Base-by-base conservation (phyloP, 768 basidiomycete species). In the Naematelia encephala region DNA sequence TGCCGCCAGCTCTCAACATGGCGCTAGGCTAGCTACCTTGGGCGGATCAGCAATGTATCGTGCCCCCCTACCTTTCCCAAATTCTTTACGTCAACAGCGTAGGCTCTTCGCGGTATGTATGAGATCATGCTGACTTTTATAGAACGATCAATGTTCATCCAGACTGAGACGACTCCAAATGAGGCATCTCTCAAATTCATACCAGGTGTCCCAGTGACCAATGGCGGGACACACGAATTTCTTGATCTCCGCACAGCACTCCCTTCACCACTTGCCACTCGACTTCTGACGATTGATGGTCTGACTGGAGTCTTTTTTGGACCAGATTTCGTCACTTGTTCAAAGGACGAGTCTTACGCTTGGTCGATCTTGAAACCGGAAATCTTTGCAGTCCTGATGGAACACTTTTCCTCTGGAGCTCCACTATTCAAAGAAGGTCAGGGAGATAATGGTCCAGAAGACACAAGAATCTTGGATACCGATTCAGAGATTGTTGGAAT, bases 121-220 rank as follows among this genome's bases (percentile, higher is more conserved):
- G 27, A 30, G 29, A 42, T 2, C 26, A 16, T 34, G 29, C 8
- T 26, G 46, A 47, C 19, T 47, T 8, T 8, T 26, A 8, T 47
- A 77, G 78, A 62, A 42, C 72, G 92, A 22, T 87, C 88, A 54
- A 94, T 97, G 93, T 98, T 98, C 80, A 96, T 98, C 57, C 96
- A 99, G 79, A 98, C 94, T 3, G 93, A 97, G 79, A 85, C 86
- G 10, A 99, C 96, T 0, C 96, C 96, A 0, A 99, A 99, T 76
- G 90, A 91, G 28, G 91, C 97, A 74, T 94, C 93, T 0, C 84
- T 99, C 52, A 98, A 99, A 78, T 99, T 99, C 79, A 91, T 99
- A 59, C 96, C 94, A 0, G 96, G 96, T 0, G 82, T 86, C 22
- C 77, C 85, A 26, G 92, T 99, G 26, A 91, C 96, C 86, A 84